These are phyloP conservation scores for Phytophthora parvispora DNA, from an alignment of 352 stramenopile species.

Conservation along the genomic window DNA sequence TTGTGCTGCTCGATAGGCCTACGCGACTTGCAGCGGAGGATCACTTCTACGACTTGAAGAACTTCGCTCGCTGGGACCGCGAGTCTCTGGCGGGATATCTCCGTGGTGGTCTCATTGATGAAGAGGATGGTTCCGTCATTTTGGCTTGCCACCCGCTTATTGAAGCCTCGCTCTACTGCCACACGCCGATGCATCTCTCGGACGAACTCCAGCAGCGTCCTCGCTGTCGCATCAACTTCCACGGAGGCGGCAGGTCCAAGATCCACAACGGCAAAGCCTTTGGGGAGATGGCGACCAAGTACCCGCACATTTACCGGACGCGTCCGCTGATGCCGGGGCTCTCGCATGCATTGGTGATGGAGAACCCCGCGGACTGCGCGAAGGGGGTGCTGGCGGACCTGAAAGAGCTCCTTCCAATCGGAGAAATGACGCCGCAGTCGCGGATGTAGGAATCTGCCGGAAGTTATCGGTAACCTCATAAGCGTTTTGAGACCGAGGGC, in stretches of 20 bases:
- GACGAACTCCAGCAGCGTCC: slow-evolving; percentile 36
- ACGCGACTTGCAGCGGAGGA: slow-evolving; percentile 27
- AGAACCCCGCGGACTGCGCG: slow-evolving; percentile 47
- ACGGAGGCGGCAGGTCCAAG: slow-evolving; percentile 50
- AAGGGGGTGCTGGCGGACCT: slow-evolving; percentile 44
- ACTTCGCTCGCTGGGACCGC: slow-evolving; percentile 45
- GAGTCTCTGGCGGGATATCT: slow-evolving; percentile 39
- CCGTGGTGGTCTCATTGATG: slow-evolving; percentile 28
- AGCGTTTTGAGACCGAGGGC: not conserved
- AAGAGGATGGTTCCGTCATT: slow-evolving; percentile 31
- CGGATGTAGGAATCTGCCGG: slow-evolving; percentile 6
- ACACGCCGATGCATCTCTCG: slow-evolving; percentile 37
- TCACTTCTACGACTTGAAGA: slow-evolving; percentile 37
- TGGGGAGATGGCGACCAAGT: slow-evolving; percentile 28
- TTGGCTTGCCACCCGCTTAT: slow-evolving; percentile 52
- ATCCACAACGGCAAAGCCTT: slow-evolving; percentile 44
- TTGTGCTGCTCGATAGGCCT: slow-evolving; percentile 14
- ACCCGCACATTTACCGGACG: slow-evolving; percentile 46
- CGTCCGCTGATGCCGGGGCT: slow-evolving; percentile 38
- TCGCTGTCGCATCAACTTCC: slow-evolving; percentile 45
- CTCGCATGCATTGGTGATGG: slow-evolving; percentile 58
- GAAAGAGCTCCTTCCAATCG: slow-evolving; percentile 13
- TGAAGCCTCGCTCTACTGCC: slow-evolving; percentile 54
- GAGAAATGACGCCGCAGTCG: not conserved
- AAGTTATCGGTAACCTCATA: too few species aligned